A percentile compares a stretch with the other conserved stretches of the same genome.
Evolutionary conservation across 805 yeast species (phyloP).

Genomic region (Metschnikowia cubensis): DNA sequence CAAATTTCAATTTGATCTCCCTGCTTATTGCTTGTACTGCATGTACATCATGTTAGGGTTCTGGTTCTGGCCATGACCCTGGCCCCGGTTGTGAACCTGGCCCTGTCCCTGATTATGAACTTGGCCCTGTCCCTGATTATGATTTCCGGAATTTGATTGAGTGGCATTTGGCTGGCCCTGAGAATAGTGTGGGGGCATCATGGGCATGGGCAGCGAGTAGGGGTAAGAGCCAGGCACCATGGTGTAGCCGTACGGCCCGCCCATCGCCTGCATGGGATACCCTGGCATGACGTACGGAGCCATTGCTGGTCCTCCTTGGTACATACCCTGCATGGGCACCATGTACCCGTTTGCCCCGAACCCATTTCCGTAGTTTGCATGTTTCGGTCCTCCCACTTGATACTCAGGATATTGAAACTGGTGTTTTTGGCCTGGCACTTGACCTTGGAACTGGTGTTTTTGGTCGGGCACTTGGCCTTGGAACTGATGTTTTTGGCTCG

Average conservation of each 20-base stretch:
- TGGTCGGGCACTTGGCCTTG: too few species aligned
- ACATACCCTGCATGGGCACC: background rate
- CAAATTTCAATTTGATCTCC: background rate
- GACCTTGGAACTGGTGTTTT: too few species aligned
- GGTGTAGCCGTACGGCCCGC: background rate
- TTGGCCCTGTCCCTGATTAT: too few species aligned
- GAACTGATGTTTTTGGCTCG: too few species aligned
- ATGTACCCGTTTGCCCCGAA: background rate
- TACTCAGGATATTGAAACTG: background rate
- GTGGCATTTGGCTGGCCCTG: too few species aligned
- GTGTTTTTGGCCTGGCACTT: too few species aligned
- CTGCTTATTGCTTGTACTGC: background rate
- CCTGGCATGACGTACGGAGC: background rate
- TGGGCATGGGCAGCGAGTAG: background rate
- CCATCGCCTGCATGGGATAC: constrained; percentile 1
- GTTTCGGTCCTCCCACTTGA: background rate
- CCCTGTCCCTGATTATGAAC: too few species aligned
- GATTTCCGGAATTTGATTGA: too few species aligned
- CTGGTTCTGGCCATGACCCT: too few species aligned
- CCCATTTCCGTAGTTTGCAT: background rate
- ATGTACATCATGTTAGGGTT: background rate
- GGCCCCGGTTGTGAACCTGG: too few species aligned
- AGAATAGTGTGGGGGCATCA: background rate
- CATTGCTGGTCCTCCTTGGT: background rate
- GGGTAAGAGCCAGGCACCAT: background rate